Evolutionary conservation across 1,139 yeast species (phyloP), one percentile per base, ranked within the genome.

Genomic region (Zhuliangozyma parablackwelliae): DNA sequence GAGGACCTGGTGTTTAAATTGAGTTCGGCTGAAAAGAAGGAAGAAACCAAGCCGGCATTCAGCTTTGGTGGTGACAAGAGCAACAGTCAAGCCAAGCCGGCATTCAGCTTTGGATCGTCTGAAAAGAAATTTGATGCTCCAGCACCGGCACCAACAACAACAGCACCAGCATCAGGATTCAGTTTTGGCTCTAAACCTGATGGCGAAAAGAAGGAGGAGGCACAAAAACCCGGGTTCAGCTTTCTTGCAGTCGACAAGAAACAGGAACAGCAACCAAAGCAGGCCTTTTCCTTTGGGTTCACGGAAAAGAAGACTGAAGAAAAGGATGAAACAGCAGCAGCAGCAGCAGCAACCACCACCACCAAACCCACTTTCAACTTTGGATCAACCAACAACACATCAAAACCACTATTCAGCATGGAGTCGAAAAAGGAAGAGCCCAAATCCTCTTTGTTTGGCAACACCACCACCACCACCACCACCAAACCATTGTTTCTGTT

Each of bases 1-100:
- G 63, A 69, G 39, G 78, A 69, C 35, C 65, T 62, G 42, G 73
- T 74, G 1, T 78, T 78, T 54, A 78, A 75, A 43, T 54, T 78
- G 7, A 11, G 20, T 5, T 5, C 32, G 2, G 25, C 36, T 3
- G 31, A 21, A 10, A 28, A 30, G 10, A 26, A 34, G 5, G 9
- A 23, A 9, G 24, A 23, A 7, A 3, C 7, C 9, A 7, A 23
- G 24, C 24, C 24, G 5, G 11, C 33, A 21, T 21, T 11, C 12
- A 20, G 12, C n/a, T 33, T 37, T 34, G 37, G 34, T 20, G 26
- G 21, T 30, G 13, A 12, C 10, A 13, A 16, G 11, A 30, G 10
- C 11, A 11, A n/a, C 10, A 7, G 9, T 5, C 24, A 27, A 26
- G 27, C 36, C 4, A 35, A 38, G 36, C 41, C 41, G 7, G 21